A percentile compares a stretch with the other conserved stretches of the same genome.
These are phyloP conservation scores for Avena atlantica DNA, from an alignment of 176 grass and related monocot species.

Conservation along the genomic window DNA sequence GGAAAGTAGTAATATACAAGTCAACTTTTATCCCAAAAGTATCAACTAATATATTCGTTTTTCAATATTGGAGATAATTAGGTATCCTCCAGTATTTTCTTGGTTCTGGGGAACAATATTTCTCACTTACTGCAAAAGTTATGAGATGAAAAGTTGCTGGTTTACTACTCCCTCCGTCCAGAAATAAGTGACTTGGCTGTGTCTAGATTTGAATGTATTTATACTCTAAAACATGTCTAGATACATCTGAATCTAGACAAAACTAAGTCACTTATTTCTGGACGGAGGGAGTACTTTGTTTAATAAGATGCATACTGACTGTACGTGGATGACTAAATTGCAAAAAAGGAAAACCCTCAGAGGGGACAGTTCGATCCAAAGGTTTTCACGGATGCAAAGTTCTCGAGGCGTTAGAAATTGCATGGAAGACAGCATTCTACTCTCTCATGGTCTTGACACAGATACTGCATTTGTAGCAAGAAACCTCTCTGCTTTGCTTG, in stretches of 20 bases:
- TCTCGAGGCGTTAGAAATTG: background rate
- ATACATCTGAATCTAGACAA: too few species aligned
- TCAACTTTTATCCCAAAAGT: constrained; percentile 24
- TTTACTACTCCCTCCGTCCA: background rate
- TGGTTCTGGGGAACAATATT: background rate
- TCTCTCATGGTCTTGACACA: constrained; percentile 9
- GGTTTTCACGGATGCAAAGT: background rate
- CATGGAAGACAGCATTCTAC: constrained; percentile 3
- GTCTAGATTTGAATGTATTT: too few species aligned
- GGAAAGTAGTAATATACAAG: constrained; percentile 9
- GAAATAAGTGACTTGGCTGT: too few species aligned
- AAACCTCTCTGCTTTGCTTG: constrained; percentile 42
- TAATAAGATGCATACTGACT: background rate
- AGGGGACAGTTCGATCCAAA: background rate
- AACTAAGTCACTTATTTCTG: too few species aligned
- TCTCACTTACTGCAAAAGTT: constrained; percentile 17
- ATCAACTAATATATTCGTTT: background rate
- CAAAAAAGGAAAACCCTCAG: background rate
- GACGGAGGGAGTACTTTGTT: background rate
- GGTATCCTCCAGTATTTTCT: background rate
- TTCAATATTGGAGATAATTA: constrained; percentile 24
- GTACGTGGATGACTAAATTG: constrained; percentile 6
- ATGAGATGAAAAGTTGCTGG: background rate
- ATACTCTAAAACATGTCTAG: too few species aligned
- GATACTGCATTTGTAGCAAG: constrained; percentile 35